These are phyloP conservation scores for Ceratobasidium sp. DNA, from an alignment of 1,284 basidiomycete species.

Conservation along the genomic window DNA sequence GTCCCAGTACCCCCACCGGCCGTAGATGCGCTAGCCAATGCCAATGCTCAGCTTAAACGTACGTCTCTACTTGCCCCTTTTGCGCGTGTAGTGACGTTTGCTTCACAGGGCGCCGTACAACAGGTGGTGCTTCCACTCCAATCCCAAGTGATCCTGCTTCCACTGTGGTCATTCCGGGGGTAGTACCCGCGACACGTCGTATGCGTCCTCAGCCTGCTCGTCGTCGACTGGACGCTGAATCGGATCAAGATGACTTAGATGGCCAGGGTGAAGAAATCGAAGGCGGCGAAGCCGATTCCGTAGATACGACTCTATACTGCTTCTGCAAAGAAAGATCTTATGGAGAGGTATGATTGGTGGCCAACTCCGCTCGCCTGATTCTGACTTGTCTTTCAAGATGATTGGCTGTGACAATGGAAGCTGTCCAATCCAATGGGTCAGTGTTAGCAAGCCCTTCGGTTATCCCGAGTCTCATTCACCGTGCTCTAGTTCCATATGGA, in stretches of 20 bases:
- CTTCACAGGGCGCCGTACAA: constrained; percentile 46
- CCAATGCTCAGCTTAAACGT: constrained; percentile 26
- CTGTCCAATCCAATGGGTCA: constrained; percentile 75
- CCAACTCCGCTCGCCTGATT: constrained; percentile 13
- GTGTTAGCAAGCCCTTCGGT: constrained; percentile 49
- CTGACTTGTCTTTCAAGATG: constrained; percentile 55
- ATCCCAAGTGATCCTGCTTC: constrained; percentile 49
- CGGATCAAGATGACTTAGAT: constrained; percentile 57
- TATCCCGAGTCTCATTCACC: neutral
- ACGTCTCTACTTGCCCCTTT: neutral
- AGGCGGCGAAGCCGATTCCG: constrained; percentile 57
- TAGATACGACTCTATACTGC: constrained; percentile 63
- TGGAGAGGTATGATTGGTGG: constrained; percentile 58
- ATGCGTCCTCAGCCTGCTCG: constrained; percentile 35
- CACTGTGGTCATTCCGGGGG: constrained; percentile 42
- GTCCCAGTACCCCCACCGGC: constrained; percentile 2
- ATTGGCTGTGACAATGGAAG: constrained; percentile 71
- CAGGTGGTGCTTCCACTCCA: constrained; percentile 51
- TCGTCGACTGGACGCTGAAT: constrained; percentile 54
- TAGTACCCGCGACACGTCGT: constrained; percentile 18
- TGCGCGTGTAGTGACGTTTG: constrained; percentile 17
- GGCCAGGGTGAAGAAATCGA: constrained; percentile 55
- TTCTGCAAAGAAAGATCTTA: constrained; percentile 70
- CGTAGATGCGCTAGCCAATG: constrained; percentile 31
- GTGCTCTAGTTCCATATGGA: constrained; percentile 45